These are phyloP conservation scores for Chrysanthemum lavandulifolium DNA, from an alignment of 129 eudicot genomes.

Conservation along the genomic window DNA sequence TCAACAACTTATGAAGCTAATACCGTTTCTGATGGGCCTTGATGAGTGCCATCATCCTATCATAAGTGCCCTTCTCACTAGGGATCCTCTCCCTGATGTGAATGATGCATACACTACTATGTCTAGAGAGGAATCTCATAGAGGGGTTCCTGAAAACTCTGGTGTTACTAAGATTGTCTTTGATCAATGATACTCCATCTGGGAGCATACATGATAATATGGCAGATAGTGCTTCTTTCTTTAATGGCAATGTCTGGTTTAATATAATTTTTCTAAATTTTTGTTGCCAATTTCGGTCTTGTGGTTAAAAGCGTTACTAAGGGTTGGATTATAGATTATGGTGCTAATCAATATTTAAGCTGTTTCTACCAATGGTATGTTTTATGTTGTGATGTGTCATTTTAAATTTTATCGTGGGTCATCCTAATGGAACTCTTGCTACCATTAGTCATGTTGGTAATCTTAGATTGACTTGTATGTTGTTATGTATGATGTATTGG, in stretches of 20 bases:
- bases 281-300: neutral
- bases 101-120: neutral
- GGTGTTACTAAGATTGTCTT: neutral
- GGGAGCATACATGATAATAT: neutral
- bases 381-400: neutral
- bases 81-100: neutral
- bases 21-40: neutral
- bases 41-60: neutral
- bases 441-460: neutral
- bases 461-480: neutral
- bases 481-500: neutral
- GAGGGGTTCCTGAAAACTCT: neutral
- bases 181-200: neutral
- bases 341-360: neutral
- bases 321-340: neutral
- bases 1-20: neutral
- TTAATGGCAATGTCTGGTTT: neutral
- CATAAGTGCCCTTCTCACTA: neutral
- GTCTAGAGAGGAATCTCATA: conserved; percentile 1
- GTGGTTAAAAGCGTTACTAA: neutral
- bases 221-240: neutral
- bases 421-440: neutral
- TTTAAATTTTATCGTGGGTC: neutral
- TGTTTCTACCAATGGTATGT: neutral
- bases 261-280: neutral